Percentiles rank a stretch among this genome's conserved stretches.
Evolutionary conservation across 495 filamentous ascomycete species (phyloP).

Genomic region (Hyaloscypha finlandica): DNA sequence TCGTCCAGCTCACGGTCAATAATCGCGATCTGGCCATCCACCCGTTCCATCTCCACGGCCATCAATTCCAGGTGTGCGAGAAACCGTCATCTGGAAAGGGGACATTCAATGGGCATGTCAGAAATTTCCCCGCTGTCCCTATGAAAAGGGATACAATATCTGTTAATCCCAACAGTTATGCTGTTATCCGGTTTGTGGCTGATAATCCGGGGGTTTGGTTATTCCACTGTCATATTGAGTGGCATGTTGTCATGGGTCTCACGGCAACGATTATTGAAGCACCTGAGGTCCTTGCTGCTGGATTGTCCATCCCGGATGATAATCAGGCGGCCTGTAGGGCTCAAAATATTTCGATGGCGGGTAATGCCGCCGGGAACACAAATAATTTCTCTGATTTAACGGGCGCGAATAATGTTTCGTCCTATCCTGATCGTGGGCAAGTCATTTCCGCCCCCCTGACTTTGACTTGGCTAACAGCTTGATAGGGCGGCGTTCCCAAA

Average conservation of each 20-base stretch:
- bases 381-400: slow-evolving; percentile 59
- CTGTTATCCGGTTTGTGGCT: slow-evolving; percentile 59
- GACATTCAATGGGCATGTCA: slow-evolving; percentile 39
- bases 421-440: slow-evolving; percentile 11
- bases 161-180: slow-evolving; percentile 54
- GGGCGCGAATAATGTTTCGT: slow-evolving; percentile 37
- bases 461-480: background rate
- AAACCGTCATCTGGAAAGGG: slow-evolving; percentile 47
- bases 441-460: background rate
- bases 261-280: slow-evolving; percentile 72
- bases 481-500: background rate
- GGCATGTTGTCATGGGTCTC: slow-evolving; percentile 75
- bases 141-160: slow-evolving; percentile 59
- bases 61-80: slow-evolving; percentile 73
- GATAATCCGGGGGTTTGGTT: slow-evolving; percentile 78
- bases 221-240: slow-evolving; percentile 83
- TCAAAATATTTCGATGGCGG: slow-evolving; percentile 49
- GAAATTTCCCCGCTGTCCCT: slow-evolving; percentile 47
- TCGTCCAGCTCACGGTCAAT: slow-evolving; percentile 80
- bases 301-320: slow-evolving; percentile 61
- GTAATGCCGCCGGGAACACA: slow-evolving; percentile 79
- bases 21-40: slow-evolving; percentile 67
- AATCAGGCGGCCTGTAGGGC: slow-evolving; percentile 60
- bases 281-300: slow-evolving; percentile 51
- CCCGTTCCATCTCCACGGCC: slow-evolving; percentile 65